Conservation (phyloP, 306 rosid species). For the Styphnolobium japonicum region DNA sequence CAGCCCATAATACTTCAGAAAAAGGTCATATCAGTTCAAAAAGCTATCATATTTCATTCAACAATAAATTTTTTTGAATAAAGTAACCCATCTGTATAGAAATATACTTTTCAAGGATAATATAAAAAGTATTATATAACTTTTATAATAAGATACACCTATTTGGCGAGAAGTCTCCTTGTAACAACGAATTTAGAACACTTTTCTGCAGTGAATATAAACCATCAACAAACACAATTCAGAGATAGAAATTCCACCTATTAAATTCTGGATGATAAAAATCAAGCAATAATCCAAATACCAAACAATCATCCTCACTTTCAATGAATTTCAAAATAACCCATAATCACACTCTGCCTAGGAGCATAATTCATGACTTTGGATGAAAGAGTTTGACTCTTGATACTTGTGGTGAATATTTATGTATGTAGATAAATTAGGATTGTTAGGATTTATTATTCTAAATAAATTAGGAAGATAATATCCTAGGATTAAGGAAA, state of each 20-base stretch:
- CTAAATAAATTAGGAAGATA: no score
- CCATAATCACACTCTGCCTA: neutral
- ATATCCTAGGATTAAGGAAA: no score
- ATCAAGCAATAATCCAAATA: neutral
- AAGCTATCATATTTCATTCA: neutral
- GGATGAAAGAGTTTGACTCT: neutral
- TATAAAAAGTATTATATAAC: neutral
- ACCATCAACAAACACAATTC: neutral
- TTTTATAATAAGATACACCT: neutral
- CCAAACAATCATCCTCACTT: neutral
- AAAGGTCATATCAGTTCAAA: neutral
- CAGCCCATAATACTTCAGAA: neutral
- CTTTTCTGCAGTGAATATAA: neutral
- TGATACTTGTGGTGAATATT: neutral
- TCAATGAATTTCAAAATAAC: constrained; percentile 2
- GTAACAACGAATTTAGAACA: neutral
- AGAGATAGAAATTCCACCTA: neutral
- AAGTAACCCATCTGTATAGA: neutral
- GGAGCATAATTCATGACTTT: neutral
- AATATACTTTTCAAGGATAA: neutral
- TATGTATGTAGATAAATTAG: no score
- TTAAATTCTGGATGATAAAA: neutral
- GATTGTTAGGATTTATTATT: no score
- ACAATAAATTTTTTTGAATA: neutral
- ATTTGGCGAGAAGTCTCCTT: neutral